Evolutionary conservation across 202 grass and related monocot genomes (phyloP), one percentile per base, ranked within the genome.

Genomic region (Panicum virgatum): DNA sequence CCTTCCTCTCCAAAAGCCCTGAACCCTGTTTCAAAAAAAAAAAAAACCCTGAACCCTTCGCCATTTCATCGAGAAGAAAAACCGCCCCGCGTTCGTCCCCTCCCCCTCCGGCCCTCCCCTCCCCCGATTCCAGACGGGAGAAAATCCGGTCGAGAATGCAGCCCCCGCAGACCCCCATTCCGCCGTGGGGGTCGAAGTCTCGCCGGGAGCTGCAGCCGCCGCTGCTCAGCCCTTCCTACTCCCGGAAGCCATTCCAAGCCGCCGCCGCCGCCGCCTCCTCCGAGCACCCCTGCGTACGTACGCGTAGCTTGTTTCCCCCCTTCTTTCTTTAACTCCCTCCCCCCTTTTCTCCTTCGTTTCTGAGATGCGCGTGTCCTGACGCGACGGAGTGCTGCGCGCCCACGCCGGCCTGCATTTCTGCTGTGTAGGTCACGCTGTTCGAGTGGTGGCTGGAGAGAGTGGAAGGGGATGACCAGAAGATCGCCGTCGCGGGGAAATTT

Each of bases 401-500:
- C 23, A 16, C 26, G 10, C 26, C 32, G 32, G 16, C 46, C 46
- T 72, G 74, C 25, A 32, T 77, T 77, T 64, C 2, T 25, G 68
- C 5, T 43, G 4, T 52, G 18, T 48, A 89, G 87, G 22, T 89
- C 39, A 7, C 7, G 39, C 47, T 89, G 22, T 5, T 0, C 48
- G 66, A 85, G 3, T 89, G 87, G 87, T 89, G 88, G 83, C 50
- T 82, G 78, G 50, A 4, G 14, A 73, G 40, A 38, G 78, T 82
- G 65, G 73, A 86, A 60, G 78, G 65, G 39, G 64, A 72, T 1
- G 81, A 88, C 0, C 23, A 40, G 54, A 89, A 89, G 27, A 13
- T 89, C 20, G 63, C 36, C 8, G 60, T 89, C 39, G 60, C n/a
- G 22, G 88, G 83, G 3, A 7, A 9, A 15, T 78, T 46, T 7